Percentiles rank a stretch among this genome's conserved stretches.
phyloP scores from a whole-genome alignment of 1,284 basidiomycete species.

The Microbotryum intermedium region DNA sequence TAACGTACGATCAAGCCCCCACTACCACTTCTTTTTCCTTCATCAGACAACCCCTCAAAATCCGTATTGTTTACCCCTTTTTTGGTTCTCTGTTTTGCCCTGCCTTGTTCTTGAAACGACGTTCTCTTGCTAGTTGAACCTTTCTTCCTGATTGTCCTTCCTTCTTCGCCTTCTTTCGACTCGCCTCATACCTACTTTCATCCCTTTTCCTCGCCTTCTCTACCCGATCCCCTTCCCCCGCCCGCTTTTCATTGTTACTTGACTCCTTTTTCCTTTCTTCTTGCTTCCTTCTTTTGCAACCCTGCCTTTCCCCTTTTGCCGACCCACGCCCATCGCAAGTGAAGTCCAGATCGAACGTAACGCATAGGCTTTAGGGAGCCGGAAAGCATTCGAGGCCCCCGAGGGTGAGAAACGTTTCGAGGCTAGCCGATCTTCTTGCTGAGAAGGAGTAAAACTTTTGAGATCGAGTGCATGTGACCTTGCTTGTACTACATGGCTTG shows the following conservation, averaged over 20 bases:
- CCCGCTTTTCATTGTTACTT: background rate
- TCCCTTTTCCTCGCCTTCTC: conserved; percentile 6
- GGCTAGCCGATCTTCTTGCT: no score
- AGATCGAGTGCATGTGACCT: no score
- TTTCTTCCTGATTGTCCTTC: background rate
- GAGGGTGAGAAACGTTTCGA: no score
- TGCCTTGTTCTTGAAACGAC: background rate
- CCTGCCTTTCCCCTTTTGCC: background rate
- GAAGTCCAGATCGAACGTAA: no score
- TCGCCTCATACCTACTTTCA: background rate
- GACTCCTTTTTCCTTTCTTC: background rate
- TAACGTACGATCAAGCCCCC: background rate
- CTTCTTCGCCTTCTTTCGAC: background rate
- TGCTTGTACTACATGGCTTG: no score
- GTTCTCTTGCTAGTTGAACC: no score
- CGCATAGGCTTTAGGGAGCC: no score
- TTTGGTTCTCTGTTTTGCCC: background rate
- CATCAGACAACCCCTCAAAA: background rate
- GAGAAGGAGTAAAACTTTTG: no score
- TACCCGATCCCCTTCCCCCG: background rate
- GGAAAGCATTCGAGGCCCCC: no score
- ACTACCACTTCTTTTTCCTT: background rate
- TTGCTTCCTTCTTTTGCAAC: background rate
- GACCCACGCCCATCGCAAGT: no score
- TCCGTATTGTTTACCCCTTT: background rate